Conservation (phyloP, 2,329 filamentous ascomycete genomes). For the Alternaria atra region DNA sequence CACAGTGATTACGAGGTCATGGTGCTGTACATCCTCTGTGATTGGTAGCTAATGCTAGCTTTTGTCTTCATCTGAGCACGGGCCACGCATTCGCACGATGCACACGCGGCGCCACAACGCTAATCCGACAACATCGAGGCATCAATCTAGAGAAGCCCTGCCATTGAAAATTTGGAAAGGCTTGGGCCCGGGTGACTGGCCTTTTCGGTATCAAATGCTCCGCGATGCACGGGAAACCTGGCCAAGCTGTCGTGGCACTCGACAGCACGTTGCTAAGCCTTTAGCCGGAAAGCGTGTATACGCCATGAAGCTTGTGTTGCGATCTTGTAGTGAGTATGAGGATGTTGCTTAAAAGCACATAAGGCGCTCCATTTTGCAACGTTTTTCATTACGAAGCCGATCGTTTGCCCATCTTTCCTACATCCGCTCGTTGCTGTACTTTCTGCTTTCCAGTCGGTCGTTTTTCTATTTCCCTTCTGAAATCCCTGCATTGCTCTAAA, state of each 20-base stretch:
- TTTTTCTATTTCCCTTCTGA: no score
- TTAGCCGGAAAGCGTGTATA: neutral
- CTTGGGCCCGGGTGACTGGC: neutral
- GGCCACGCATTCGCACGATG: neutral
- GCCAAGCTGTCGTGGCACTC: neutral
- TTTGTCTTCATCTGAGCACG: neutral
- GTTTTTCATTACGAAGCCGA: neutral
- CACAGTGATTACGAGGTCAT: neutral
- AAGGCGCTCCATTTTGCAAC: neutral
- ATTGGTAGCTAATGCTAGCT: neutral
- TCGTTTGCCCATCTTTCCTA: neutral
- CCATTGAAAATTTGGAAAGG: neutral
- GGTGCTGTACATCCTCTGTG: neutral
- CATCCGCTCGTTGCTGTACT: neutral
- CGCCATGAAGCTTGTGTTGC: neutral
- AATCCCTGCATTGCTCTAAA: neutral
- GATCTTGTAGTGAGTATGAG: neutral
- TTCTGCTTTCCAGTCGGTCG: neutral
- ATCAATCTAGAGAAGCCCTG: neutral
- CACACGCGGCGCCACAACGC: neutral
- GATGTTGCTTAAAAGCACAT: neutral
- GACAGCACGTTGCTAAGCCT: neutral
- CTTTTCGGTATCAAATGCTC: neutral
- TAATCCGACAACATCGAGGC: neutral
- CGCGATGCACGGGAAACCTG: neutral